Base-by-base conservation (phyloP, 345 rosid genomes). In the Clausena lansium region DNA sequence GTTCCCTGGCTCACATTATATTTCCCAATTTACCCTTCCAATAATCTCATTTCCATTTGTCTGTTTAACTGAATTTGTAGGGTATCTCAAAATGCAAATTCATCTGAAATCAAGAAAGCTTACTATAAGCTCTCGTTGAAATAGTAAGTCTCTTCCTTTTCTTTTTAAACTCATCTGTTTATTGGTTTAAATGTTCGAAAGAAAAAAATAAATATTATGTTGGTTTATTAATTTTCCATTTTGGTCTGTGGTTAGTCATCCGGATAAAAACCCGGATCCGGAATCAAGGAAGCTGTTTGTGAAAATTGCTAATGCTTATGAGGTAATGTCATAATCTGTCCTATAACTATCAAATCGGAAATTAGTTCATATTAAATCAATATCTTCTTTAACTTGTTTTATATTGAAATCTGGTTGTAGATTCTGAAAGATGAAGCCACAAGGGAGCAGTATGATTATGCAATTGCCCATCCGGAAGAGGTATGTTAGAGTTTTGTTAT, bases 211-310 rank as follows among this genome's bases (percentile, higher is more conserved):
- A 30, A 30, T 30, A 30, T 30, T 30, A 1, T 30, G 1, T 58
- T 45, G 50, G 67, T n/a, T 74, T 7, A 62, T 22, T 35, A 47
- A 58, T 73, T 41, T 45, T 45, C 50, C 45, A 22, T 75, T 33
- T 72, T 73, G 60, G 30, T 72, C 79, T 64, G 50, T 62, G 80
- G 67, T 55, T 60, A 95, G 98, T 74, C 99, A 96, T 64, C 99
- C 99, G 30, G 99, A 96, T 83, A 96, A 96, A 82, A 94, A 91
- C 71, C 98, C 98, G 9, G 99, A 96, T 92, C 98, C 98, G 38
- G 98, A 96, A 76, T 96, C 98, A 28, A 89, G 71, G 81, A 96
- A 92, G 87, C 72, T 87, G 24, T 96, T 96, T 77, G 98, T 92
- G 75, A 96, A 96, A 86, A 85, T 96, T 38, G 99, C 98, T 10